These are phyloP conservation scores for Neospermospora avenae DNA, from an alignment of 2,329 filamentous ascomycete species.

Conservation along the genomic window DNA sequence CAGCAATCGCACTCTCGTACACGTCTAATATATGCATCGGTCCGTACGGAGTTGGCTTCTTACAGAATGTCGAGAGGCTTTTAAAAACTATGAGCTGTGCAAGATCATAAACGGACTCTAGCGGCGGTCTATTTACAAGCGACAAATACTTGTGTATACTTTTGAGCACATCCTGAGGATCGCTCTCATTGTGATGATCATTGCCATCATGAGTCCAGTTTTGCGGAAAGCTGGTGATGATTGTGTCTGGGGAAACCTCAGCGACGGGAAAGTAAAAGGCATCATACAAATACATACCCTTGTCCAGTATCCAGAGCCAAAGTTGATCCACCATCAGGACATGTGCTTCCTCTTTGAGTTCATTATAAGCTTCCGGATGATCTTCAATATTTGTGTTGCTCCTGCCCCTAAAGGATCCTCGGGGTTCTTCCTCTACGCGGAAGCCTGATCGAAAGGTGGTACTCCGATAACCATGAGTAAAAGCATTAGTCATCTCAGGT, in stretches of 20 bases:
- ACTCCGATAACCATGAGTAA: not conserved
- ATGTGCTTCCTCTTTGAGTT: not conserved
- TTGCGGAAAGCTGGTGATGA: constrained; percentile 17
- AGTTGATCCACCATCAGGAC: constrained; percentile 43
- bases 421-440: not conserved
- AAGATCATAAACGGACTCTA: constrained; percentile 11
- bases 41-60: constrained; percentile 6
- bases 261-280: too few relatives aligned
- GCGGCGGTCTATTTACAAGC: constrained; percentile 5
- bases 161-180: constrained; percentile 10
- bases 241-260: constrained; percentile 12
- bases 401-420: not conserved
- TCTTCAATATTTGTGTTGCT: not conserved
- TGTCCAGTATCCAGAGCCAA: constrained; percentile 42
- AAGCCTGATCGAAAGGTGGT: not conserved
- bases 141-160: constrained; percentile 6
- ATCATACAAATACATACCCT: constrained; percentile 19
- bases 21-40: constrained; percentile 16
- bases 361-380: not conserved
- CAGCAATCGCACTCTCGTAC: constrained; percentile 15
- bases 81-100: constrained; percentile 11
- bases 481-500: not conserved
- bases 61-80: constrained; percentile 9
- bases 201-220: constrained; percentile 8
- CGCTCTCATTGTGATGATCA: not conserved